Percentiles rank a stretch among this genome's conserved stretches.
Conservation (phyloP, 345 rosid species). For the Noccaea bulbosa region DNA sequence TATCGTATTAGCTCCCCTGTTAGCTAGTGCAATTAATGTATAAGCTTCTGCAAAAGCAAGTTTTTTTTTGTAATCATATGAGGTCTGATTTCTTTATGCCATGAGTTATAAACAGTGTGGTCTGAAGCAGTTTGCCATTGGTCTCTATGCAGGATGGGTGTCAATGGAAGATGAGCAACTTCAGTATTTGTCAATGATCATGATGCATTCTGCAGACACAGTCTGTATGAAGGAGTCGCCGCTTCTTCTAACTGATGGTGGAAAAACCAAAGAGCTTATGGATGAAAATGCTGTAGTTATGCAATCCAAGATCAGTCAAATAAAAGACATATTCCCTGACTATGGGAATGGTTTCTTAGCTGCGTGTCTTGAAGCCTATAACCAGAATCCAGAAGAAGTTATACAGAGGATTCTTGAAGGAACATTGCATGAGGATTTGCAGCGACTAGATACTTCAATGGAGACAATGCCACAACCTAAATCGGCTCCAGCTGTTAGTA, state of each 20-base stretch:
- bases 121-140: slow-evolving; percentile 33
- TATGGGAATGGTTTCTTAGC: slow-evolving; percentile 79
- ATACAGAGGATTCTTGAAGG: slow-evolving; percentile 94
- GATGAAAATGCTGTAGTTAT: slow-evolving; percentile 73
- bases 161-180: slow-evolving; percentile 76
- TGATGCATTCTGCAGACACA: slow-evolving; percentile 45
- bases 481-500: slow-evolving; percentile 49
- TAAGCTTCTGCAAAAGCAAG: not conserved
- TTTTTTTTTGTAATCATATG: slow-evolving; percentile 1
- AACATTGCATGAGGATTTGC: slow-evolving; percentile 81
- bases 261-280: slow-evolving; percentile 47
- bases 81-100: slow-evolving; percentile 11
- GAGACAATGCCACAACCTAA: slow-evolving; percentile 64
- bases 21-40: slow-evolving; percentile 21
- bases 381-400: slow-evolving; percentile 90
- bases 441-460: slow-evolving; percentile 62
- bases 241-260: slow-evolving; percentile 39
- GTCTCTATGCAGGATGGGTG: slow-evolving; percentile 74
- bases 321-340: slow-evolving; percentile 91
- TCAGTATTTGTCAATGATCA: slow-evolving; percentile 76
- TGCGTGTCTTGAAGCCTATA: slow-evolving; percentile 91
- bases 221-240: slow-evolving; percentile 44
- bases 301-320: slow-evolving; percentile 87
- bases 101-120: not conserved
- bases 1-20: slow-evolving; percentile 1